Percentiles rank a stretch among this genome's conserved stretches.
Evolutionary conservation across 108 stramenopile species (phyloP).

Genomic region (Pseudonitzschia delicatissima): DNA sequence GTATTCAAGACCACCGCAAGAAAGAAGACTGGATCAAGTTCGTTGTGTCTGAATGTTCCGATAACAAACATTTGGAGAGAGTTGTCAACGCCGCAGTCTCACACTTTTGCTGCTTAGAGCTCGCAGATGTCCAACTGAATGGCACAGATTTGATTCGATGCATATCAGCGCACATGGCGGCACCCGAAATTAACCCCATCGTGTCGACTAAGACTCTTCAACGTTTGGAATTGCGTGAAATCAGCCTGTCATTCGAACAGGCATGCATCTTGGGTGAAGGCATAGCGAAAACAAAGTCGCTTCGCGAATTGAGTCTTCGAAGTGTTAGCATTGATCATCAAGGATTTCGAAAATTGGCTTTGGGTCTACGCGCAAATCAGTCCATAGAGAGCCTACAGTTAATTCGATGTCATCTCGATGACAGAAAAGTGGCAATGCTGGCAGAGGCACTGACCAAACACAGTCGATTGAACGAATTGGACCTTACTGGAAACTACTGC

Average conservation of each 20-base stretch:
- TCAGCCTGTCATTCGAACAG: neutral
- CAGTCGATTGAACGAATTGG: neutral
- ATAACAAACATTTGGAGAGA: neutral
- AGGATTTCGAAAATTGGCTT: neutral
- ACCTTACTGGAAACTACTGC: slow-evolving; percentile 3
- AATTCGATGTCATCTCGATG: neutral
- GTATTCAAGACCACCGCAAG: neutral
- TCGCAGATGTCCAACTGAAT: neutral
- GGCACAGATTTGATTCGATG: slow-evolving; percentile 2
- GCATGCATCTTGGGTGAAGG: neutral
- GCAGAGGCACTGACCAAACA: neutral
- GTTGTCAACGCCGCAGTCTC: neutral
- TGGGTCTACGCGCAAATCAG: neutral
- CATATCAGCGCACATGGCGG: neutral
- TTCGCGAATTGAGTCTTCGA: neutral
- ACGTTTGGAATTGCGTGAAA: neutral
- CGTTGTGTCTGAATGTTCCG: neutral
- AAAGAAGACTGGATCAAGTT: slow-evolving; percentile 4
- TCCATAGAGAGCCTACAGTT: neutral
- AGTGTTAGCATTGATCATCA: neutral
- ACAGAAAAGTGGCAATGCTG: neutral
- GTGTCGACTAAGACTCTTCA: neutral
- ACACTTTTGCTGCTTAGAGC: neutral
- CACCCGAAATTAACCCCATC: neutral
- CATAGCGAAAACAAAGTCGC: neutral